These are phyloP conservation scores for Fusarium nematophilum DNA, from an alignment of 2,329 filamentous ascomycete genomes.

Conservation along the genomic window DNA sequence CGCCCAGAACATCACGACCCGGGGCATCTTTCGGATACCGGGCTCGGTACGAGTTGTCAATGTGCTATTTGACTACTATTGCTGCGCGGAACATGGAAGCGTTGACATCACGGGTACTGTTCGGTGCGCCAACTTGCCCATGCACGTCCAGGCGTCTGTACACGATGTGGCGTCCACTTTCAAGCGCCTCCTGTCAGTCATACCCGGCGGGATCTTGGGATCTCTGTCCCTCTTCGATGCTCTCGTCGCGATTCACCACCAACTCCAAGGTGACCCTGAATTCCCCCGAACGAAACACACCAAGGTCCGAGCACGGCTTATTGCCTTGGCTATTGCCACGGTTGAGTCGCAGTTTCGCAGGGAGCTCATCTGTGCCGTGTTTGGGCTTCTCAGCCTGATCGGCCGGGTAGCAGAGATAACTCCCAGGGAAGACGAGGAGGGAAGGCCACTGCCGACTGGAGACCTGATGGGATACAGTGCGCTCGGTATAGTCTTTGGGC, in stretches of 20 bases:
- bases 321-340: constrained; percentile 71
- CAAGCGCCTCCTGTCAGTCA: constrained; percentile 70
- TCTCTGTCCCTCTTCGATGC: constrained; percentile 71
- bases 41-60: constrained; percentile 68
- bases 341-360: constrained; percentile 69
- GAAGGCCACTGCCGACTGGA: constrained; percentile 63
- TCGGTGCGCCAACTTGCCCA: constrained; percentile 67
- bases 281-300: constrained; percentile 64
- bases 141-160: constrained; percentile 67
- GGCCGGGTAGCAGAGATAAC: constrained; percentile 67
- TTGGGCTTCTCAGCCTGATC: constrained; percentile 72
- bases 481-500: constrained; percentile 73
- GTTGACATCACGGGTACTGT: constrained; percentile 67
- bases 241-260: constrained; percentile 69
- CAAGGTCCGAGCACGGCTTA: constrained; percentile 71
- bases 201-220: constrained; percentile 75
- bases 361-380: constrained; percentile 74
- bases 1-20: constrained; percentile 64
- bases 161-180: constrained; percentile 77
- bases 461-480: constrained; percentile 74
- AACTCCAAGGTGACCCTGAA: constrained; percentile 64
- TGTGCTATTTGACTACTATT: constrained; percentile 73
- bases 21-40: constrained; percentile 72
- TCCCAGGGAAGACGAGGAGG: constrained; percentile 62
- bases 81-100: constrained; percentile 58